Base-by-base conservation (phyloP, 768 basidiomycete genomes). In the Tricholoma saponaceum region DNA sequence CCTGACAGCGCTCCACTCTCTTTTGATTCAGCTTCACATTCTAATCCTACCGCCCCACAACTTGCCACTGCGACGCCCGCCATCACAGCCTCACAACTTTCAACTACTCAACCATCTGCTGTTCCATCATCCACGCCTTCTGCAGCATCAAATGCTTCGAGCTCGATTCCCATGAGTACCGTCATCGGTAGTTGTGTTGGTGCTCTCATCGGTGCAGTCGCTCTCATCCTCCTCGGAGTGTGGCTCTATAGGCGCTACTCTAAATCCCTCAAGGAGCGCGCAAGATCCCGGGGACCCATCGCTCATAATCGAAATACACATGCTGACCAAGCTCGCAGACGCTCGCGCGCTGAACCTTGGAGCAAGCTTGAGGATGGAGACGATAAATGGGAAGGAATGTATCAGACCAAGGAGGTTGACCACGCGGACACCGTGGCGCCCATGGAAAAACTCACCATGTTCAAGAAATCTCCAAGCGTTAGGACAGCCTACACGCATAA, bases 171-270 rank as follows among this genome's bases (percentile, higher is more conserved):
- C 4, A 62, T 80, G 57, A 74, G 78, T 57, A 80, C 84, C 5
- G 86, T 87, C 32, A 74, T 90, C 32, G 87, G 80, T 4, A 78
- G 79, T 20, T 89, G 87, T 60, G 72, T 87, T 1, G 87, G 80
- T 4, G 83, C 85, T 23, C 78, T 88, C 62, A 79, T 79, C 37
- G 80, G 85, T 46, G 74, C 79, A 28, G 64, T 77, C 30, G 68
- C 80, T 20, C 69, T 89, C 50, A 75, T 82, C 41, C 62, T 84
- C 9, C 70, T 86, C 53, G 81, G 72, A 41, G 56, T 86, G 43
- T 82, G 79, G 73, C 76, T 83, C 56, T 84, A 83, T 69, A 77
- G 72, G 50, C 81, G 83, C 20, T 80, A 79, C 54, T 70, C 74
- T 20, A 70, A 67, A 52, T 76, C 75, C 8, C 75, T 79, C 46